These are phyloP conservation scores for Amphicarpaea edgeworthii DNA, from an alignment of 306 rosid species.

Conservation along the genomic window DNA sequence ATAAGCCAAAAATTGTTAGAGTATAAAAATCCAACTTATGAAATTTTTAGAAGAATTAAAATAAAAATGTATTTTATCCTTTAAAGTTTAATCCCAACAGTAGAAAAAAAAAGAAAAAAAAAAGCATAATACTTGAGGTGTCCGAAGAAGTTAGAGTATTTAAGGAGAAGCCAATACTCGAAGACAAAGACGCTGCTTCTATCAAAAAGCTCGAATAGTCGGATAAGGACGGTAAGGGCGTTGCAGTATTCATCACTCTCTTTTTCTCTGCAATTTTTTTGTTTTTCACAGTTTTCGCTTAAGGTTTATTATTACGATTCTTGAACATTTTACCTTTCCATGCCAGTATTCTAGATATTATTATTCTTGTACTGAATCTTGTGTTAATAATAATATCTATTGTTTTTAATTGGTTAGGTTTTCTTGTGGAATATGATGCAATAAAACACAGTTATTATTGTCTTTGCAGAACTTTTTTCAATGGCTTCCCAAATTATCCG, in stretches of 20 bases:
- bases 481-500: constrained; percentile 81
- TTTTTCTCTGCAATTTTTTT: constrained; percentile 24
- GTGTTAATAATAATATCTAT: not conserved
- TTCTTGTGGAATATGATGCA: constrained; percentile 19
- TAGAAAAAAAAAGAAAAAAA: no score
- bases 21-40: no score
- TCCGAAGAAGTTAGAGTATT: not conserved
- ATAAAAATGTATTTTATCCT: no score
- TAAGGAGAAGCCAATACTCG: not conserved
- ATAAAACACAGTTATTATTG: not conserved
- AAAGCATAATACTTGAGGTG: not conserved
- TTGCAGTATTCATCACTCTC: not conserved
- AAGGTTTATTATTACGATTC: not conserved
- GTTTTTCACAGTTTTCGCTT: not conserved
- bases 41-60: no score
- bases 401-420: constrained; percentile 26
- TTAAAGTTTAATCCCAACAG: no score
- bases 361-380: constrained; percentile 10
- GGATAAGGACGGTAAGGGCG: constrained; percentile 48
- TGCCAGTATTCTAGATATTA: not conserved
- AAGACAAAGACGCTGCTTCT: not conserved
- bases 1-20: no score
- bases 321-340: not conserved
- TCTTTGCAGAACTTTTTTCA: constrained; percentile 20
- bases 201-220: not conserved